Conservation (phyloP, 345 rosid genomes). For the Isatis tinctoria region DNA sequence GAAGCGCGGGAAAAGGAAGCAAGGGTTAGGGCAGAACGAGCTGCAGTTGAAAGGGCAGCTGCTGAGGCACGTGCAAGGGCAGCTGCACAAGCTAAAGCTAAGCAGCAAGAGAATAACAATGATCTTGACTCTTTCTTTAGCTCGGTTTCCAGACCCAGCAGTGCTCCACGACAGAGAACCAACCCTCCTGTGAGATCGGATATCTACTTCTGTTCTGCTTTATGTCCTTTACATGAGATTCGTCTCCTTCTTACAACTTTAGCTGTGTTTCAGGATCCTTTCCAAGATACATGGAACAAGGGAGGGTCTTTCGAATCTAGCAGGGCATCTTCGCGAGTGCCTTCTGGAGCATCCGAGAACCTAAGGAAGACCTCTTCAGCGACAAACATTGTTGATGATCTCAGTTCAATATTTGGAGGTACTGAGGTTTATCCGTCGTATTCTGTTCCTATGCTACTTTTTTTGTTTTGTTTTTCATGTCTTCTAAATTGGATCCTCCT, state of each 20-base stretch:
- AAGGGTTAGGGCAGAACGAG: conserved; percentile 64
- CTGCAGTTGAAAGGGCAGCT: conserved; percentile 84
- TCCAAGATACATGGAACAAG: conserved; percentile 62
- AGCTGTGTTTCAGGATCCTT: conserved; percentile 56
- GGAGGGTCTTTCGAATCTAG: conserved; percentile 65
- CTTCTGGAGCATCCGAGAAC: conserved; percentile 29
- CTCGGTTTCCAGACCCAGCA: conserved; percentile 65
- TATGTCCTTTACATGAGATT: background rate
- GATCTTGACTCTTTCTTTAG: conserved; percentile 89
- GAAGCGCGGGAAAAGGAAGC: conserved; percentile 66
- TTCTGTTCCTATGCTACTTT: conserved; percentile 27
- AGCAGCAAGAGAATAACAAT: conserved; percentile 59
- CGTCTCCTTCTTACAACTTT: conserved; percentile 16
- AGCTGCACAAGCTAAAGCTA: conserved; percentile 60
- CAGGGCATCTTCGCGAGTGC: conserved; percentile 18
- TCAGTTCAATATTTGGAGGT: conserved; percentile 89
- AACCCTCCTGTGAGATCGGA: conserved; percentile 52
- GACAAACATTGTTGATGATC: conserved; percentile 47
- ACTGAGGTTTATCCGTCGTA: conserved; percentile 5
- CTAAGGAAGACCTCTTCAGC: conserved; percentile 79
- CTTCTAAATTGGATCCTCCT: conserved; percentile 19
- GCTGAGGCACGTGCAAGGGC: conserved; percentile 73
- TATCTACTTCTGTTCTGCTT: conserved; percentile 13
- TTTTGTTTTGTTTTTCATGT: conserved; percentile 17
- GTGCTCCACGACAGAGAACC: conserved; percentile 84